Evolutionary conservation across 2,329 filamentous ascomycete species (phyloP).

Genomic region (Fusarium compactum): DNA sequence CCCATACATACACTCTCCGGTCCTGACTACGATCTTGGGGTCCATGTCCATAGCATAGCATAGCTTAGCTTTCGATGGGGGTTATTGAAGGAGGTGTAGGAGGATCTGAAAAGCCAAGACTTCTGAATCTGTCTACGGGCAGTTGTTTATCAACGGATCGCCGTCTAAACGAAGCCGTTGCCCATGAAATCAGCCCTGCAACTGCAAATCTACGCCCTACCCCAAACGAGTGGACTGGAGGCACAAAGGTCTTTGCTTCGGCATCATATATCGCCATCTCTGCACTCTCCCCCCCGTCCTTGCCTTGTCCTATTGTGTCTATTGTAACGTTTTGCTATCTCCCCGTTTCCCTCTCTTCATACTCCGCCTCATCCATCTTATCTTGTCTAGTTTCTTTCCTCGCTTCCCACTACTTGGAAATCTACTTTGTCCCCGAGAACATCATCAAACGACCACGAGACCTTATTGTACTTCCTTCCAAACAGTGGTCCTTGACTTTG

Average conservation of each 20-base stretch:
- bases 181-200: constrained; percentile 37
- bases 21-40: constrained; percentile 30
- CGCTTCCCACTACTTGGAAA: constrained; percentile 33
- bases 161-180: constrained; percentile 34
- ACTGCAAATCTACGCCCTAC: constrained; percentile 34
- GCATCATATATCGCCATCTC: constrained; percentile 45
- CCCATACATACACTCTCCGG: constrained; percentile 29
- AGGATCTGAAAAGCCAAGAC: constrained; percentile 34
- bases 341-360: constrained; percentile 26
- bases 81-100: constrained; percentile 31
- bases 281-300: constrained; percentile 37
- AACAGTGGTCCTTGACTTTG: constrained; percentile 31
- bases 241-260: constrained; percentile 43
- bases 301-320: constrained; percentile 44
- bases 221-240: constrained; percentile 42
- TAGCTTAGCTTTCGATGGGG: constrained; percentile 26
- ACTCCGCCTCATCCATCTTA: constrained; percentile 32
- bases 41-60: constrained; percentile 26
- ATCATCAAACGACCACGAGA: constrained; percentile 40
- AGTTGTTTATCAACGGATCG: constrained; percentile 44
- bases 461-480: constrained; percentile 38
- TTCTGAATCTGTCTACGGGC: constrained; percentile 37
- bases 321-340: constrained; percentile 46
- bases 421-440: constrained; percentile 32
- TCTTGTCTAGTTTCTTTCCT: constrained; percentile 11